Evolutionary conservation across 73 alveolate species (phyloP).

Genomic region (Tetrahymena thermophila): DNA sequence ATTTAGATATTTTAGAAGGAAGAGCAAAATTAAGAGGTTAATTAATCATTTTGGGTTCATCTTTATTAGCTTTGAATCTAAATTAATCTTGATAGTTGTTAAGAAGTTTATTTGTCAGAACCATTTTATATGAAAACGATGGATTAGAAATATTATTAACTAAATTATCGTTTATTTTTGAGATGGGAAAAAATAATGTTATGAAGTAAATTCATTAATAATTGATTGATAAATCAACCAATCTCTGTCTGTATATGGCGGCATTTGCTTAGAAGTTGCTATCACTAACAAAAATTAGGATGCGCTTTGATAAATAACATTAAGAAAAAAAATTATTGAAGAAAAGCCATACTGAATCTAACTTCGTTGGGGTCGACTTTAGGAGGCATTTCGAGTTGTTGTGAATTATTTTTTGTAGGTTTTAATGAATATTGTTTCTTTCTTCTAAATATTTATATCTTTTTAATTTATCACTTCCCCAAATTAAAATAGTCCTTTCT

Average conservation of each 20-base stretch:
- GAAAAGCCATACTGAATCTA: constrained; percentile 20
- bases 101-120: not conserved
- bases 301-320: constrained; percentile 1
- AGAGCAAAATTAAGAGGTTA: not conserved
- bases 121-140: not conserved
- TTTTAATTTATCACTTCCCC: not conserved
- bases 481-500: not conserved
- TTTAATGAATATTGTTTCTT: not conserved
- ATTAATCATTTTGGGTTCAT: not conserved
- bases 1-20: not conserved
- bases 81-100: not conserved
- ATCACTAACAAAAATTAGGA: not conserved
- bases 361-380: constrained; percentile 51
- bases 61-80: not conserved
- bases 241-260: not conserved
- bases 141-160: not conserved
- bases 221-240: not conserved
- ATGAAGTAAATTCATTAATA: not conserved
- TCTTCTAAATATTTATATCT: not conserved
- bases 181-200: not conserved
- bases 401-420: constrained; percentile 22
- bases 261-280: not conserved
- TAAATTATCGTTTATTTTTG: not conserved
- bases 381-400: constrained; percentile 48
- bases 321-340: not conserved